phyloP scores from a whole-genome alignment of 441 rosid genomes.

The Populus trichocarpa region DNA sequence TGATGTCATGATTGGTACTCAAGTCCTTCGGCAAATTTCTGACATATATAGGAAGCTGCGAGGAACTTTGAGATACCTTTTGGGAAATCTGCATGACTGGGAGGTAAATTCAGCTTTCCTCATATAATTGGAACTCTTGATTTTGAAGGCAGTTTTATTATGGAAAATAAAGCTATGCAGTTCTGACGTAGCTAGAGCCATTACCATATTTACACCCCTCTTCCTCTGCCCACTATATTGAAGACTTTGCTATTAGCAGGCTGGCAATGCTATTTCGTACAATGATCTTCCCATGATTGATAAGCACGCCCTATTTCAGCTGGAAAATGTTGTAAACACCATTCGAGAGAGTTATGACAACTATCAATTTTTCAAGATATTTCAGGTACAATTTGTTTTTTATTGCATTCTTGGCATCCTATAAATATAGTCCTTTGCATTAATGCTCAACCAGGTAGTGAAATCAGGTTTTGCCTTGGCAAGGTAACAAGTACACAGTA shows the following conservation, averaged over 20 bases:
- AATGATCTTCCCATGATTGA: constrained; percentile 86
- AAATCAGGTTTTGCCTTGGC: not conserved
- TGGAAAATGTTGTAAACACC: constrained; percentile 73
- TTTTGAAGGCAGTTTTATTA: constrained; percentile 1
- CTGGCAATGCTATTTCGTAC: constrained; percentile 64
- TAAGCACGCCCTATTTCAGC: constrained; percentile 84
- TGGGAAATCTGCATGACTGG: constrained; percentile 98
- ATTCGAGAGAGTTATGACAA: constrained; percentile 72
- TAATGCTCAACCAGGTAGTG: not conserved
- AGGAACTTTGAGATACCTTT: constrained; percentile 90
- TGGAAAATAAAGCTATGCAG: not conserved
- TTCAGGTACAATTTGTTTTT: constrained; percentile 53
- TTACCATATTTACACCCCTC: not conserved
- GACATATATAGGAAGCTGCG: constrained; percentile 92
- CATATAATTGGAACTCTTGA: not conserved
- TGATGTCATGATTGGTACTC: constrained; percentile 89
- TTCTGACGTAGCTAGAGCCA: not conserved
- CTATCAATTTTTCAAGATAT: constrained; percentile 90
- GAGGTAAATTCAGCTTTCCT: constrained; percentile 46
- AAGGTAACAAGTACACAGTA: not conserved
- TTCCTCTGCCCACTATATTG: not conserved
- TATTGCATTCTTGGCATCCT: not conserved
- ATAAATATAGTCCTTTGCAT: not conserved
- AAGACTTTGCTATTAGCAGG: constrained; percentile 47
- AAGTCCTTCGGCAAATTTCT: constrained; percentile 88